Evolutionary conservation across 192 early-diverging fungal species (phyloP).

Genomic region (Rhizoclosmatium globosum): DNA sequence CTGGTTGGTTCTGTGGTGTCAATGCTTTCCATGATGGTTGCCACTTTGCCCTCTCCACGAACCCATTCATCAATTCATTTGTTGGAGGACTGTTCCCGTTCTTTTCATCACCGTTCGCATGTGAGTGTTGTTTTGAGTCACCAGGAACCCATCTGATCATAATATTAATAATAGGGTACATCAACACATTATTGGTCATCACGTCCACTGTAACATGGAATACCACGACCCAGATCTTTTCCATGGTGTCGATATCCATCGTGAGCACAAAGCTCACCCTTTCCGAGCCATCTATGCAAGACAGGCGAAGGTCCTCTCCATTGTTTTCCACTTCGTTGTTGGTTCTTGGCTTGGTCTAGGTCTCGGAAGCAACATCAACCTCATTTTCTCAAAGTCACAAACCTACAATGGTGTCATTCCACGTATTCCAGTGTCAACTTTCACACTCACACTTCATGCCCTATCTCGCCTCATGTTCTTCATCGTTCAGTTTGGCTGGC

Average conservation of each 20-base stretch:
- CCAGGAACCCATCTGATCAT: not conserved
- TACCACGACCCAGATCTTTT: constrained; percentile 24
- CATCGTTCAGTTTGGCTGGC: constrained; percentile 12
- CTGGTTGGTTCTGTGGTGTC: constrained; percentile 9
- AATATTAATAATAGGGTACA: not conserved
- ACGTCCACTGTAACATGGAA: constrained; percentile 16
- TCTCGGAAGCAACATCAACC: not conserved
- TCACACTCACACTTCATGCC: constrained; percentile 1
- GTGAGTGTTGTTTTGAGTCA: not conserved
- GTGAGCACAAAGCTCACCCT: constrained; percentile 17
- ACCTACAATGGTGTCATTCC: constrained; percentile 21
- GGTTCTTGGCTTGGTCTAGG: constrained; percentile 25
- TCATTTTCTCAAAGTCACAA: not conserved
- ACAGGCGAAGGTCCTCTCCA: not conserved
- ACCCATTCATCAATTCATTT: constrained; percentile 14
- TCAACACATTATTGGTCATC: constrained; percentile 22
- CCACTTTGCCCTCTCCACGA: constrained; percentile 16
- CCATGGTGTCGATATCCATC: constrained; percentile 16
- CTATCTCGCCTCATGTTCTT: not conserved
- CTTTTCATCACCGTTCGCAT: constrained; percentile 23
- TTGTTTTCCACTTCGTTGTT: constrained; percentile 15
- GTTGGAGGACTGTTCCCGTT: constrained; percentile 17
- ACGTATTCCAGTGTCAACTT: not conserved
- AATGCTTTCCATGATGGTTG: constrained; percentile 18
- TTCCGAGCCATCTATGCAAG: not conserved